These are phyloP conservation scores for Leccinum incarnatum DNA, from an alignment of 768 basidiomycete species.

Conservation along the genomic window DNA sequence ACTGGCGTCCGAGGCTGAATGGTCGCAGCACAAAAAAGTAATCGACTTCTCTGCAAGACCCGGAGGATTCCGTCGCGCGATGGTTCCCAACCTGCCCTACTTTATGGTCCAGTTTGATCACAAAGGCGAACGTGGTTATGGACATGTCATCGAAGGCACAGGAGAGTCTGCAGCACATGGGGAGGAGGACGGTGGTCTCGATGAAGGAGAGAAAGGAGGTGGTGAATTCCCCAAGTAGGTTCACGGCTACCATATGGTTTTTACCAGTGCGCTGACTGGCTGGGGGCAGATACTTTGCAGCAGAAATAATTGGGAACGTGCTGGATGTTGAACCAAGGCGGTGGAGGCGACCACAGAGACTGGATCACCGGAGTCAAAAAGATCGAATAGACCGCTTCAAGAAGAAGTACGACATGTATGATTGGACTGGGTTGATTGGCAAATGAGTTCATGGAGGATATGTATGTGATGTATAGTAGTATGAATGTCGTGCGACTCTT, in stretches of 20 bases:
- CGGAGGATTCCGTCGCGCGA: constrained; percentile 90
- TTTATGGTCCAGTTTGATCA: constrained; percentile 99
- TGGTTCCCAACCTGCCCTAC: constrained; percentile 97
- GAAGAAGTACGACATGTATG: constrained; percentile 71
- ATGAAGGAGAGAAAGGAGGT: constrained; percentile 87
- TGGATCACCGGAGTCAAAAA: constrained; percentile 69
- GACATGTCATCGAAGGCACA: constrained; percentile 95
- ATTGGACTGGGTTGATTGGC: constrained; percentile 79
- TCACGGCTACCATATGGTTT: neutral
- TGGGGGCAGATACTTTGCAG: constrained; percentile 78
- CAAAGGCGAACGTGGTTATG: constrained; percentile 97
- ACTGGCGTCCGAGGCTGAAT: constrained; percentile 87
- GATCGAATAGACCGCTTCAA: constrained; percentile 69
- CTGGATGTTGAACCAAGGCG: constrained; percentile 81
- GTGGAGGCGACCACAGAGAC: constrained; percentile 78
- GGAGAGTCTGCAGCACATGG: constrained; percentile 60
- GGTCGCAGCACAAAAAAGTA: constrained; percentile 97
- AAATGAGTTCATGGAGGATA: constrained; percentile 14
- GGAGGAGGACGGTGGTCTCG: constrained; percentile 61
- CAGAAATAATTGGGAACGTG: constrained; percentile 91
- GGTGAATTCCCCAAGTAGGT: constrained; percentile 86
- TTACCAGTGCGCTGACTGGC: constrained; percentile 4
- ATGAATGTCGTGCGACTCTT: neutral
- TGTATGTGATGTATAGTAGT: no score
- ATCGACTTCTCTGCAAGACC: constrained; percentile 90